Evolutionary conservation across 495 filamentous ascomycete genomes (phyloP).

Genomic region (Penicillium samsonianum): DNA sequence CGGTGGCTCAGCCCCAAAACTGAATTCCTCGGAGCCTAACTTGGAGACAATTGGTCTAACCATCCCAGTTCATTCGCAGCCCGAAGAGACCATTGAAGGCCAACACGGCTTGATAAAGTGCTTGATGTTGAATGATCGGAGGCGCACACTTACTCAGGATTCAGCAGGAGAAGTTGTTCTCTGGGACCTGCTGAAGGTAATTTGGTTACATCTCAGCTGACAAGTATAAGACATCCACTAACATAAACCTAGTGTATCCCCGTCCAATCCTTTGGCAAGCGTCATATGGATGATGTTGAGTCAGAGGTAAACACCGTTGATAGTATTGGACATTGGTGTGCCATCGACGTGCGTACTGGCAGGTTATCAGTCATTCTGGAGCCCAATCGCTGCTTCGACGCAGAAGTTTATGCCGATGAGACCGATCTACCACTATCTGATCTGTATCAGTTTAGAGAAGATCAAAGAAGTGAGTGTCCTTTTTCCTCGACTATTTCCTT

Average conservation of each 20-base stretch:
- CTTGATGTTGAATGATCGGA: slow-evolving; percentile 85
- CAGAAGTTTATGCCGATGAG: slow-evolving; percentile 95
- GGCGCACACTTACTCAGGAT: slow-evolving; percentile 85
- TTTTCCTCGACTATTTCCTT: not conserved
- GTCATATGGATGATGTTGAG: slow-evolving; percentile 88
- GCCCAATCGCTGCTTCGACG: slow-evolving; percentile 95
- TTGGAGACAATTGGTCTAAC: slow-evolving; percentile 58
- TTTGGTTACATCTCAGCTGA: slow-evolving; percentile 6
- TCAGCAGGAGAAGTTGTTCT: slow-evolving; percentile 94
- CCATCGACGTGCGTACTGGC: slow-evolving; percentile 89
- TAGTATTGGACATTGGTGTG: slow-evolving; percentile 92
- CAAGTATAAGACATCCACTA: slow-evolving; percentile 6
- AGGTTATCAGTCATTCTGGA: slow-evolving; percentile 87
- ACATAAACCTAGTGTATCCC: slow-evolving; percentile 66
- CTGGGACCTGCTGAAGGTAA: slow-evolving; percentile 88
- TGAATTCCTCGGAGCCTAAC: slow-evolving; percentile 57
- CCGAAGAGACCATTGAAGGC: slow-evolving; percentile 87
- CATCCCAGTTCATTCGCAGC: slow-evolving; percentile 70
- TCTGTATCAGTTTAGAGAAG: slow-evolving; percentile 77
- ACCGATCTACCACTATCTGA: slow-evolving; percentile 61
- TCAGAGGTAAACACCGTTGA: slow-evolving; percentile 85
- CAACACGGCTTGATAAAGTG: slow-evolving; percentile 96
- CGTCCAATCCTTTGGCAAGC: slow-evolving; percentile 85
- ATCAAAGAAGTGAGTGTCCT: slow-evolving; percentile 79
- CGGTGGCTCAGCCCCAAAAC: slow-evolving; percentile 49